Evolutionary conservation across 2,329 filamentous ascomycete species (phyloP).

Genomic region (Endoconidiophora polonica): DNA sequence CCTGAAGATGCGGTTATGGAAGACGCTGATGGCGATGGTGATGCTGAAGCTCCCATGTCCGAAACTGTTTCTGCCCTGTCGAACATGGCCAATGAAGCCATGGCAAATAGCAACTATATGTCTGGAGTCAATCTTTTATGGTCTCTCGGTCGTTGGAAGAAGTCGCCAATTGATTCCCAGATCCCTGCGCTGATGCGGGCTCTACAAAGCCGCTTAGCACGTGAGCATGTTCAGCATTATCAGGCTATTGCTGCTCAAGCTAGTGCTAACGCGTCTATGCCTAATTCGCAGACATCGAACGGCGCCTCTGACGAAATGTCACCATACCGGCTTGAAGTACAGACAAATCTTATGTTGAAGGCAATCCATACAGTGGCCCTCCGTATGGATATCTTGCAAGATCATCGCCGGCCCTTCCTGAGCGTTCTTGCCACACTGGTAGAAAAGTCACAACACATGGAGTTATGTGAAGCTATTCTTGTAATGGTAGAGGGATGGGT

Average conservation of each 20-base stretch:
- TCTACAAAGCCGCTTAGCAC: slow-evolving; percentile 75
- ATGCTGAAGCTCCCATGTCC: slow-evolving; percentile 63
- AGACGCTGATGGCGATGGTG: slow-evolving; percentile 68
- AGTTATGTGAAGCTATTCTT: slow-evolving; percentile 80
- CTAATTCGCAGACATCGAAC: slow-evolving; percentile 24
- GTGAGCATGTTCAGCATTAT: slow-evolving; percentile 77
- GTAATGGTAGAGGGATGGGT: slow-evolving; percentile 93
- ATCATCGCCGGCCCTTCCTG: slow-evolving; percentile 81
- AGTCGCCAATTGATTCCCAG: slow-evolving; percentile 77
- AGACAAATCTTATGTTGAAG: slow-evolving; percentile 82
- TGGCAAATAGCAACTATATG: slow-evolving; percentile 65
- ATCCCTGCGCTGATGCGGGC: slow-evolving; percentile 83
- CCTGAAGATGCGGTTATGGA: slow-evolving; percentile 59
- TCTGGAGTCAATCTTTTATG: slow-evolving; percentile 87
- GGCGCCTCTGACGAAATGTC: slow-evolving; percentile 39
- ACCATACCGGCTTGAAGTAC: slow-evolving; percentile 69
- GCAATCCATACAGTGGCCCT: slow-evolving; percentile 83
- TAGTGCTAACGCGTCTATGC: slow-evolving; percentile 24
- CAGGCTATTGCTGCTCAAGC: slow-evolving; percentile 34
- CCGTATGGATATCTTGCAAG: slow-evolving; percentile 81
- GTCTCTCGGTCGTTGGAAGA: slow-evolving; percentile 73
- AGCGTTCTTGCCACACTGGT: slow-evolving; percentile 89
- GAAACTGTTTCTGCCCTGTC: slow-evolving; percentile 78
- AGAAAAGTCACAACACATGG: slow-evolving; percentile 78
- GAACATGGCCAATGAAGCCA: slow-evolving; percentile 70